phyloP scores from a whole-genome alignment of 352 stramenopile genomes.

The Phytophthora capsici region DNA sequence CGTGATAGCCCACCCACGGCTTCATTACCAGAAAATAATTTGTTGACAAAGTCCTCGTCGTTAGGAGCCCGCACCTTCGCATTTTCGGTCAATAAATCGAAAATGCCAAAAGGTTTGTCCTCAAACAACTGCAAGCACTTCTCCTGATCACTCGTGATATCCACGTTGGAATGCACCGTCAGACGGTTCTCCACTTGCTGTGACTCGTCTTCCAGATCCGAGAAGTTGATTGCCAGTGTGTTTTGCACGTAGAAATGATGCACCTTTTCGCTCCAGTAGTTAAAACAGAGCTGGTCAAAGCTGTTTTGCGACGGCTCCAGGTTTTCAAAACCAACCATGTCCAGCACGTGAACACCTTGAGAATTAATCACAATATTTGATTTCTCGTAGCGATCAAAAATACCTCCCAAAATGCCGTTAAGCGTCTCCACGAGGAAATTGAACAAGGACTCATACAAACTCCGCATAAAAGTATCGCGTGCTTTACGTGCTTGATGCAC shows the following conservation, averaged over 20 bases:
- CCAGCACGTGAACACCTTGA: constrained; percentile 82
- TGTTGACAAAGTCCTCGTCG: constrained; percentile 83
- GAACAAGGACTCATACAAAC: constrained; percentile 81
- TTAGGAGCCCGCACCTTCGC: constrained; percentile 66
- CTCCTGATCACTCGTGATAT: constrained; percentile 60
- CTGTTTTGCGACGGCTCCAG: constrained; percentile 65
- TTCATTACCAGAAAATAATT: constrained; percentile 80
- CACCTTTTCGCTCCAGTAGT: constrained; percentile 89
- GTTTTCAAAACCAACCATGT: constrained; percentile 81
- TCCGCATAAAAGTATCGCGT: constrained; percentile 81
- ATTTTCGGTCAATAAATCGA: constrained; percentile 73
- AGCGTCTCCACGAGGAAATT: constrained; percentile 82
- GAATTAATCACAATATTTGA: constrained; percentile 85
- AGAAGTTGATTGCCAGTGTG: constrained; percentile 68
- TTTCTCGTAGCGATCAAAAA: constrained; percentile 86
- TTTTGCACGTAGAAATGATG: constrained; percentile 85
- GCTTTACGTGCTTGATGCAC: constrained; percentile 73
- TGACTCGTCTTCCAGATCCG: constrained; percentile 64
- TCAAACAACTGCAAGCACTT: constrained; percentile 79
- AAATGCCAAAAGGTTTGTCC: constrained; percentile 76
- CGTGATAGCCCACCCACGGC: constrained; percentile 51
- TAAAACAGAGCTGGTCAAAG: constrained; percentile 83
- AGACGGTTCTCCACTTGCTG: constrained; percentile 70
- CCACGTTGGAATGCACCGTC: constrained; percentile 60
- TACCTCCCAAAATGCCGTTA: constrained; percentile 81